Evolutionary conservation across 108 stramenopile genomes (phyloP), one percentile per base, ranked within the genome.

Genomic region (Skeletonema marinoi): DNA sequence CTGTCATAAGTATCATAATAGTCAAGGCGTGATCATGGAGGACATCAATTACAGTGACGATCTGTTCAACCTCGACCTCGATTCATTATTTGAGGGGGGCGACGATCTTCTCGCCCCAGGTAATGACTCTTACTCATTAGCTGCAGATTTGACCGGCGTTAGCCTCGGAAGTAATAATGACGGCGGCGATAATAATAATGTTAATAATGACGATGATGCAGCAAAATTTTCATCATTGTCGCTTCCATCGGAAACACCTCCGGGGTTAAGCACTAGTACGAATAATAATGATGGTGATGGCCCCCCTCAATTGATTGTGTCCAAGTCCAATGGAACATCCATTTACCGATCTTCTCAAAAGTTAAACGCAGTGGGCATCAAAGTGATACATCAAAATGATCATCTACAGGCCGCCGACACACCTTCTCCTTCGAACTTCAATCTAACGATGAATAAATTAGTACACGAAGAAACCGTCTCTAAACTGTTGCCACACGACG

Each of bases 401-500:
- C 38, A 8, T 39, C 38, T 9, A 39, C 33, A 35, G 33, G 19
- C 58, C 17, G 2, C 32, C 4, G 1, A 7, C 1, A 38, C 21
- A 2, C 5, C 0, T 41, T 11, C 39, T 41, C 8, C 5, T 6
- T 6, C 4, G 2, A 11, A 41, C 7, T 7, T 16, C 14, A 44
- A 44, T 4, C 41, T 19, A 60, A 19, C 50, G 30, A 59, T 42
- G 29, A 7, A 25, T 1, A 50, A 39, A 41, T 60, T 61, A 25
- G 9, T 32, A 16, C 59, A 71, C 14, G 71, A 71, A 71, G 32
- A 61, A 39, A 61, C 48, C 4, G 29, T 71, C 10, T 71, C 42
- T 9, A 50, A 54, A 30, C 36, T 17, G 12, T 36, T 71, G 3
- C 71, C 60, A n/a, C 12, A 8, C 16, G 4, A 59, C 14, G 39